These are phyloP conservation scores for Ceratocystis variospora DNA, from an alignment of 2,329 filamentous ascomycete species.

Conservation along the genomic window DNA sequence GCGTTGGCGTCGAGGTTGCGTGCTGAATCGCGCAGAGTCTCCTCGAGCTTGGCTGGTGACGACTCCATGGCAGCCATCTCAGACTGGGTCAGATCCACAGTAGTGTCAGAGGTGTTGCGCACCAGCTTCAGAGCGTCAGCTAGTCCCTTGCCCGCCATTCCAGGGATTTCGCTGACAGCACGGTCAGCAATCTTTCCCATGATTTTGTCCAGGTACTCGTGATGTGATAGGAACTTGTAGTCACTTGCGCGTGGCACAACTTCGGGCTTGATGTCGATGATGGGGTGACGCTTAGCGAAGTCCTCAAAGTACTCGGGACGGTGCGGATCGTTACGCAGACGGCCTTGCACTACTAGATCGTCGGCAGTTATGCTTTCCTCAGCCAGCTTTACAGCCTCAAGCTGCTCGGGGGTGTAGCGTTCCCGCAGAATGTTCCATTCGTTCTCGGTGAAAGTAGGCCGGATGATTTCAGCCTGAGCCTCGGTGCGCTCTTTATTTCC, in stretches of 20 bases:
- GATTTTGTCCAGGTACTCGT: conserved; percentile 36
- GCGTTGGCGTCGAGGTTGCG: conserved; percentile 11
- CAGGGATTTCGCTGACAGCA: conserved; percentile 37
- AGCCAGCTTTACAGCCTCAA: conserved; percentile 67
- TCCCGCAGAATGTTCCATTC: conserved; percentile 49
- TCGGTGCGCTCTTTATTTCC: conserved; percentile 3
- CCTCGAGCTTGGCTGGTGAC: conserved; percentile 29
- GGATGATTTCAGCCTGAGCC: conserved; percentile 21
- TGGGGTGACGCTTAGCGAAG: conserved; percentile 60
- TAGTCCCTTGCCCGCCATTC: conserved; percentile 32
- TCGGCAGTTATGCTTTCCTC: conserved; percentile 61
- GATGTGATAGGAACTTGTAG: conserved; percentile 43
- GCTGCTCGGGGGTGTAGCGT: conserved; percentile 67
- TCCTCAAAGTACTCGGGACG: conserved; percentile 67
- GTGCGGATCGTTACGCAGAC: conserved; percentile 58
- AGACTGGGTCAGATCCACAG: conserved; percentile 38
- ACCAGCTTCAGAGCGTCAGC: conserved; percentile 31
- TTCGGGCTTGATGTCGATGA: conserved; percentile 56
- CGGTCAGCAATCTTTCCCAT: conserved; percentile 33
- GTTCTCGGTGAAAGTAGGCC: conserved; percentile 50
- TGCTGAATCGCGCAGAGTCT: conserved; percentile 12
- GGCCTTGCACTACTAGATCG: conserved; percentile 61
- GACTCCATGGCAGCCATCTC: conserved; percentile 38
- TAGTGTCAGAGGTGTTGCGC: conserved; percentile 30
- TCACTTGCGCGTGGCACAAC: conserved; percentile 38